phyloP scores from a whole-genome alignment of 179 eudicot genomes.

The Sideroxylon spinosum region DNA sequence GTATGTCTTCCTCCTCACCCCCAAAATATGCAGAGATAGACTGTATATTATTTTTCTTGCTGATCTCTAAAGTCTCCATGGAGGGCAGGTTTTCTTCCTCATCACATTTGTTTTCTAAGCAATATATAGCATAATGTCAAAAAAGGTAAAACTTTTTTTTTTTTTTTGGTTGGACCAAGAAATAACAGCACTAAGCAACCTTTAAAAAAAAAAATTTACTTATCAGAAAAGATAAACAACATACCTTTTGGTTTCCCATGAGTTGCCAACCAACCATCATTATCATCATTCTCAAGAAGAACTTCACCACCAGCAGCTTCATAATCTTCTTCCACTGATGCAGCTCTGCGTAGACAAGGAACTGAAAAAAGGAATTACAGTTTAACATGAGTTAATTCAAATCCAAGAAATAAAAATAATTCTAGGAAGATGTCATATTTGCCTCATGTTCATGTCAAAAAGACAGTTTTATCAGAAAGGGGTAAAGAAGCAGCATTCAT shows the following conservation, averaged over 20 bases:
- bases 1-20: constrained; percentile 84
- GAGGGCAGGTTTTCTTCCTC: constrained; percentile 85
- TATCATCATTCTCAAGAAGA: constrained; percentile 79
- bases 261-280: constrained; percentile 99
- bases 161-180: too few species aligned
- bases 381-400: constrained; percentile 8
- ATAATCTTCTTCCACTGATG: constrained; percentile 82
- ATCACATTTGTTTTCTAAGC: constrained; percentile 48
- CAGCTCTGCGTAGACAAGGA: constrained; percentile 92
- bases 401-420: not conserved
- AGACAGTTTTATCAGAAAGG: too few species aligned
- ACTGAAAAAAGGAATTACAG: constrained; percentile 40
- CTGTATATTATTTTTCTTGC: constrained; percentile 61
- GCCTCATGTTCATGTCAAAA: too few species aligned
- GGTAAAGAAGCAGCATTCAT: too few species aligned
- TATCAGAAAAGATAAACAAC: not conserved
- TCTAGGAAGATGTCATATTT: not conserved
- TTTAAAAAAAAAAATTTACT: too few species aligned
- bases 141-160: not conserved
- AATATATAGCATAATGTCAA: constrained; percentile 20
- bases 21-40: constrained; percentile 86
- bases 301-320: constrained; percentile 98
- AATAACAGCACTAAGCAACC: too few species aligned
- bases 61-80: constrained; percentile 73
- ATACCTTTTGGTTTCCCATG: constrained; percentile 94